Percentiles rank a stretch among this genome's conserved stretches.
Conservation (phyloP, 1,284 basidiomycete genomes). For the Melampsora americana region DNA sequence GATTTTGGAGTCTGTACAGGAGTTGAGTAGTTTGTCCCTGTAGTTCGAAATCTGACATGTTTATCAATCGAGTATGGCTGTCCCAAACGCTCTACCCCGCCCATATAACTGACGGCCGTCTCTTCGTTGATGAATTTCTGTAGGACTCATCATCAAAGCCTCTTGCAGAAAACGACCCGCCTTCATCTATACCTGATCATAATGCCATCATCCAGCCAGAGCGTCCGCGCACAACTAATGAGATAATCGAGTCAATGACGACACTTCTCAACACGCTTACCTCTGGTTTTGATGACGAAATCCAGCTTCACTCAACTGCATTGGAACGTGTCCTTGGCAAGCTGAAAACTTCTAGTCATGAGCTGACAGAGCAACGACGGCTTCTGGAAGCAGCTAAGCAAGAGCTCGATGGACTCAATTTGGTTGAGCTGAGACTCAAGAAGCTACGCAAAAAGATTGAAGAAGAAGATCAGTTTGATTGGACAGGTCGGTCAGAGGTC, state of each 20-base stretch:
- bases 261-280: slow-evolving; percentile 75
- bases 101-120: slow-evolving; percentile 15
- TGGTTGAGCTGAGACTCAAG: slow-evolving; percentile 69
- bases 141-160: no score
- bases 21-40: slow-evolving; percentile 57
- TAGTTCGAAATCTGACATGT: background rate
- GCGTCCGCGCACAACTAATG: slow-evolving; percentile 62
- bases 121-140: no score
- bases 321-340: slow-evolving; percentile 81
- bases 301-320: slow-evolving; percentile 78
- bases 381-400: slow-evolving; percentile 72
- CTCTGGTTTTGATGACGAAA: slow-evolving; percentile 74
- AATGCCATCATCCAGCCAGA: no score
- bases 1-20: slow-evolving; percentile 92
- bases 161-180: no score
- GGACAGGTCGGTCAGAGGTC: slow-evolving; percentile 76
- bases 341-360: slow-evolving; percentile 80
- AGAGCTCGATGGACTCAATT: slow-evolving; percentile 70
- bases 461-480: slow-evolving; percentile 75
- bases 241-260: slow-evolving; percentile 67
- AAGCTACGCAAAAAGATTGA: slow-evolving; percentile 75
- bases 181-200: no score
- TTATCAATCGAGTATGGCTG: background rate
- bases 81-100: background rate
- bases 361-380: slow-evolving; percentile 81